A percentile compares a stretch with the other conserved stretches of the same genome.
These are phyloP conservation scores for Chlorella sp. DNA, from an alignment of 139 green algal species.

Conservation along the genomic window DNA sequence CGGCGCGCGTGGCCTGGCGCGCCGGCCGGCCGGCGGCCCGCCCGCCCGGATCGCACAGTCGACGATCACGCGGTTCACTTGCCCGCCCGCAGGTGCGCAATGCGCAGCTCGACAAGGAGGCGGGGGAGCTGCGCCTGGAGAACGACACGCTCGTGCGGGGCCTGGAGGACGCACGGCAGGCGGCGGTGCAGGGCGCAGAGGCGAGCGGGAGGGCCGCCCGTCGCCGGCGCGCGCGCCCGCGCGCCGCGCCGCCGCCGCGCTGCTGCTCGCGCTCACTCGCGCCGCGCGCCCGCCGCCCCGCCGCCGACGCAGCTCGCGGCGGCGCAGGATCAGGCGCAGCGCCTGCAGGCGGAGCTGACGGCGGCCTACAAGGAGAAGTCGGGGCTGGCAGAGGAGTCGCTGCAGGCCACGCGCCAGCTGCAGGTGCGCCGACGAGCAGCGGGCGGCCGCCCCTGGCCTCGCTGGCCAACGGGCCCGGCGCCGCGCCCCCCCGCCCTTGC, in stretches of 20 bases:
- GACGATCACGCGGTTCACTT: not conserved
- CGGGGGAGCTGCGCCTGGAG: constrained; percentile 69
- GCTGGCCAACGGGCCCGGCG: too few species aligned
- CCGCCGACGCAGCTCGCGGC: constrained; percentile 22
- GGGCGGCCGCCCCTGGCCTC: too few species aligned
- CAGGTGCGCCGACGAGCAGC: constrained; percentile 26
- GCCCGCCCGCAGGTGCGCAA: constrained; percentile 55
- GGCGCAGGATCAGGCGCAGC: constrained; percentile 15
- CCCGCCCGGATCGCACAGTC: not conserved
- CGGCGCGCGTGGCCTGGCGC: not conserved
- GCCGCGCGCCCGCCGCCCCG: not conserved
- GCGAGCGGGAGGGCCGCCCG: not conserved
- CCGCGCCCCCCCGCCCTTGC: too few species aligned
- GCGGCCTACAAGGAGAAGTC: constrained; percentile 53
- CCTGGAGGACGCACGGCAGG: constrained; percentile 19
- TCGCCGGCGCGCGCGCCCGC: not conserved
- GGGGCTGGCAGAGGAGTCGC: constrained; percentile 42
- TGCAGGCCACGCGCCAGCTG: constrained; percentile 45
- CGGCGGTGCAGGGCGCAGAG: constrained; percentile 25
- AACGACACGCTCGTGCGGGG: constrained; percentile 45
- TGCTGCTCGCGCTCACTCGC: not conserved
- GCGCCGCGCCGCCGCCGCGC: not conserved
- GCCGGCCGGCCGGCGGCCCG: not conserved
- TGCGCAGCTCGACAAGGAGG: constrained; percentile 77
- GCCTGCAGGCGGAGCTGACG: constrained; percentile 48